A percentile compares a stretch with the other conserved stretches of the same genome.
These are phyloP conservation scores for Diaporthe sp. DNA, from an alignment of 2,329 filamentous ascomycete species.

Conservation along the genomic window DNA sequence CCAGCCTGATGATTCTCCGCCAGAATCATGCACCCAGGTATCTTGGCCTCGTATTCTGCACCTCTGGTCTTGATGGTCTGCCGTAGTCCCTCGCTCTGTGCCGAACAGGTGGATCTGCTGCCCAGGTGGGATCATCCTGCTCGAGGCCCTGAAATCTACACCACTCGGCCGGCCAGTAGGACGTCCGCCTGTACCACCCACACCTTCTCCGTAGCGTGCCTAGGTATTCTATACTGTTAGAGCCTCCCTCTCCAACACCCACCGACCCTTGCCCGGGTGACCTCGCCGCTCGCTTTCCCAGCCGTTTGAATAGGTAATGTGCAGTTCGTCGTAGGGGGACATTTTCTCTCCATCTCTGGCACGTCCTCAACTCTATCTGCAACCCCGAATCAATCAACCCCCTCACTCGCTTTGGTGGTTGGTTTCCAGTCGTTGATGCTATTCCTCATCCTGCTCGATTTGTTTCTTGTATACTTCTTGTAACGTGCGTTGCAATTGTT, in stretches of 20 bases:
- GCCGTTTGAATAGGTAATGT: slow-evolving; percentile 29
- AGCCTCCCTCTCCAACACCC: not conserved
- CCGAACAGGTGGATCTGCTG: slow-evolving; percentile 20
- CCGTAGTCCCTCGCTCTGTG: slow-evolving; percentile 34
- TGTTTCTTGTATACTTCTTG: slow-evolving; percentile 38
- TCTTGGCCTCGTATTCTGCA: slow-evolving; percentile 37
- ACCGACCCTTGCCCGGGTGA: not conserved
- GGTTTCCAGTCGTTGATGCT: slow-evolving; percentile 53
- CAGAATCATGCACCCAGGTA: slow-evolving; percentile 27
- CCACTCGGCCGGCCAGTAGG: slow-evolving; percentile 22
- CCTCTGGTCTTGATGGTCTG: slow-evolving; percentile 14
- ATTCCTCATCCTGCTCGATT: slow-evolving; percentile 41
- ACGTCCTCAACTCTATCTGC: slow-evolving; percentile 22
- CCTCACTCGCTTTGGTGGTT: slow-evolving; percentile 73
- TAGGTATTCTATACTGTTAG: not conserved
- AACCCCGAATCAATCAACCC: slow-evolving; percentile 46
- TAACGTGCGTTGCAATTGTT: slow-evolving; percentile 11
- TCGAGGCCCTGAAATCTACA: slow-evolving; percentile 28
- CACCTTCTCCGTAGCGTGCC: slow-evolving; percentile 13
- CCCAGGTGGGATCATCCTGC: slow-evolving; percentile 29
- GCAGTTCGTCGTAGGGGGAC: not conserved
- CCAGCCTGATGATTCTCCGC: slow-evolving; percentile 26
- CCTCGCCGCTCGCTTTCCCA: slow-evolving; percentile 24
- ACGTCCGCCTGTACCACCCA: slow-evolving; percentile 9
- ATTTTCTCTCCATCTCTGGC: slow-evolving; percentile 39